Base-by-base conservation (phyloP, 371 early-diverging fungal genomes). In the Dinochytrium kinnereticum region DNA sequence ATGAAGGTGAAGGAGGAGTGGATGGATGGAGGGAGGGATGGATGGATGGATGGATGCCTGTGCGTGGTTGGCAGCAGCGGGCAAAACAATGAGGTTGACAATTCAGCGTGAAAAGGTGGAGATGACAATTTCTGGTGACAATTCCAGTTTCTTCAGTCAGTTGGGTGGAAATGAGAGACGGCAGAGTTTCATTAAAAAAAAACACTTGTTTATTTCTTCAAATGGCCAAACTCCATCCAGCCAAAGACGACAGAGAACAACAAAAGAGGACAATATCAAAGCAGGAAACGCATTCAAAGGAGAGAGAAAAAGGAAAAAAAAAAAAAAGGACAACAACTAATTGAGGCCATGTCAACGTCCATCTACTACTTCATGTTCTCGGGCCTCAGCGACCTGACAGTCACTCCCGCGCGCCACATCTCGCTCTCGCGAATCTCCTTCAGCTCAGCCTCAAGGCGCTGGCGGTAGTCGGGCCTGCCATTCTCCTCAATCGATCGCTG, bases 401-500 rank as follows among this genome's bases (percentile, higher is more conserved):
- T 92, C 81, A 89, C 88, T 76, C 98, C 98, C 55, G 96, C 91
- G 68, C 91, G 84, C 92, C 93, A 93, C 88, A 93, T 89, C 85
- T 91, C 92, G 61, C 84, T 82, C 69, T 89, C 86, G 69, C 86
- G 75, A 77, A 91, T 89, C 82, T 94, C 96, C 72, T 87, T 87
- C 72, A 98, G 89, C 85, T 98, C 97, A 51, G 82, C 90, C 82
- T 96, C 96, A 69, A 98, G 88, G 70, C 91, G 87, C 83, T 93
- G 92, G 77, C 96, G 92, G 93, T 97, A 97, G 84, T 95, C 92
- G 53, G 94, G 84, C 53, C 90, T 81, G 55, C 93, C 92, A 92
- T 96, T 96, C 87, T 93, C 92, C 76, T 90, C 90, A 72, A 98
- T 85, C 66, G 94, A 90, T 51, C 96, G 89, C 72, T 93, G 89